phyloP scores from a whole-genome alignment of 805 yeast genomes.

The Komagataella phaffii region DNA sequence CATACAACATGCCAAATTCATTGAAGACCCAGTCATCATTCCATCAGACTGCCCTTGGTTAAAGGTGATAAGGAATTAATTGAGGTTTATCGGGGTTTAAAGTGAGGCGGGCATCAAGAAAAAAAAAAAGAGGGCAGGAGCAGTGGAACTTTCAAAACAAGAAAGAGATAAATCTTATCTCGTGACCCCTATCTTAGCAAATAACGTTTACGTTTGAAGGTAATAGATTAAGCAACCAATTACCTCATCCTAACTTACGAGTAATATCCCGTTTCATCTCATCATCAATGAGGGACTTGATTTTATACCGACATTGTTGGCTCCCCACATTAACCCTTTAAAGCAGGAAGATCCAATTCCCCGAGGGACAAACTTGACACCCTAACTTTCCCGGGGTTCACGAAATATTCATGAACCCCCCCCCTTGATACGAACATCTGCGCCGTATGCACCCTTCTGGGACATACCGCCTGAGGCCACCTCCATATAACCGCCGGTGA shows the following conservation, averaged over 20 bases:
- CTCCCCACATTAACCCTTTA: background rate
- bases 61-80: background rate
- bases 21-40: background rate
- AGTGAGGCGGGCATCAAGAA: background rate
- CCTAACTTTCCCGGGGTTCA: background rate
- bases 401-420: background rate
- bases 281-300: background rate
- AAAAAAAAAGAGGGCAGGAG: background rate
- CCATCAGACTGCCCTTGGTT: background rate
- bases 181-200: background rate
- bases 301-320: background rate
- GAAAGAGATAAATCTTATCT: background rate
- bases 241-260: background rate
- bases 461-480: background rate
- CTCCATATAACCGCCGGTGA: background rate
- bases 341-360: background rate
- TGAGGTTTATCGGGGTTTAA: background rate
- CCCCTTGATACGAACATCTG: background rate
- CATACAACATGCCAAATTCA: background rate
- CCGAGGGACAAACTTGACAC: background rate
- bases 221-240: background rate
- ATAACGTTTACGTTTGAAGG: background rate
- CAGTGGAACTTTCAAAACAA: background rate
- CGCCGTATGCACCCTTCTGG: background rate
- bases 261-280: background rate